Evolutionary conservation across 768 basidiomycete genomes (phyloP).

Genomic region (Tubosaeta sp.): DNA sequence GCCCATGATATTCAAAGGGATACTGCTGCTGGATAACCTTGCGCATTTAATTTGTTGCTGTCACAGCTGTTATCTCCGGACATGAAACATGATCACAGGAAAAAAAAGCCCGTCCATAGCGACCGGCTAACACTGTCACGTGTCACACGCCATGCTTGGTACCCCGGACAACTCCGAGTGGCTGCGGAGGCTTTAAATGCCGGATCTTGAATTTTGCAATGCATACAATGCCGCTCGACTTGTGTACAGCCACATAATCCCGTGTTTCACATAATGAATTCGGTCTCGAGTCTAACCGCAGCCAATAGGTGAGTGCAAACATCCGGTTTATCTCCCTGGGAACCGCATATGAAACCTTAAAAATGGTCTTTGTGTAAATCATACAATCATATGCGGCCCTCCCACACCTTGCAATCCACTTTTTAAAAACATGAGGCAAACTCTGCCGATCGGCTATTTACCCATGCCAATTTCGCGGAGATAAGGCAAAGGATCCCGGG

Average conservation of each 20-base stretch:
- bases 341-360: background rate
- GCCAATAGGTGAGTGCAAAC: background rate
- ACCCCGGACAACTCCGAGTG: too few species aligned
- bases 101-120: too few species aligned
- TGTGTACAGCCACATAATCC: background rate
- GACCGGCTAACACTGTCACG: too few species aligned
- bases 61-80: too few species aligned
- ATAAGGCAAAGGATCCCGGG: conserved; percentile 9
- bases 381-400: background rate
- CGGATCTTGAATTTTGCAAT: too few species aligned
- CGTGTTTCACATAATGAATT: background rate
- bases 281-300: background rate
- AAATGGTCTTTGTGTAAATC: background rate
- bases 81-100: background rate
- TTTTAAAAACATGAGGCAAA: background rate
- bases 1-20: too few species aligned
- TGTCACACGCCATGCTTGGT: too few species aligned
- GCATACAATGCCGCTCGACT: too few species aligned
- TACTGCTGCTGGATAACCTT: background rate
- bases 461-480: conserved; percentile 23
- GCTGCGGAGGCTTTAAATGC: too few species aligned
- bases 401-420: background rate
- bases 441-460: conserved; percentile 12
- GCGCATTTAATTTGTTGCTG: background rate
- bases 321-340: background rate